These are phyloP conservation scores for Periglandula ipomoeae DNA, from an alignment of 2,329 filamentous ascomycete genomes.

Conservation along the genomic window DNA sequence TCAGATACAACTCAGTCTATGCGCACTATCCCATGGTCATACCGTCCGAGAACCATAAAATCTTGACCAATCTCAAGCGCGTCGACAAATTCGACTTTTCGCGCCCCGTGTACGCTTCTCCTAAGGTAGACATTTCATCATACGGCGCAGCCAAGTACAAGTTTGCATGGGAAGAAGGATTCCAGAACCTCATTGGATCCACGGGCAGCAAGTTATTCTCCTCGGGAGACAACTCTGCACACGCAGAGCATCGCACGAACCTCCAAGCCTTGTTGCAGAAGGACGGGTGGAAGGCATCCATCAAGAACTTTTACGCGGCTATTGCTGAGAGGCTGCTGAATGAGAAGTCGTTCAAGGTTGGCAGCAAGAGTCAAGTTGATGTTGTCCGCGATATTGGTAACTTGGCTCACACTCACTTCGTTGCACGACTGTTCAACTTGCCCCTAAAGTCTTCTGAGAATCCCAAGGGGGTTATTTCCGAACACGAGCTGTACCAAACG, in stretches of 20 bases:
- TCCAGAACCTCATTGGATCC: slow-evolving; percentile 52
- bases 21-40: slow-evolving; percentile 68
- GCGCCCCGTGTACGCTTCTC: slow-evolving; percentile 42
- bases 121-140: slow-evolving; percentile 47
- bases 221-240: slow-evolving; percentile 37
- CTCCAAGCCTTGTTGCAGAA: slow-evolving; percentile 51
- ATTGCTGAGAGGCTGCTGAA: slow-evolving; percentile 52
- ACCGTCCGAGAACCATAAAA: slow-evolving; percentile 62
- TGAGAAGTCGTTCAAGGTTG: slow-evolving; percentile 56
- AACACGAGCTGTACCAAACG: slow-evolving; percentile 50
- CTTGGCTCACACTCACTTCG: slow-evolving; percentile 55
- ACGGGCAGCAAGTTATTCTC: slow-evolving; percentile 48
- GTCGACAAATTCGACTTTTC: slow-evolving; percentile 62
- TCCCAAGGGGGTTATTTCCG: slow-evolving; percentile 47
- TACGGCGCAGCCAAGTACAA: slow-evolving; percentile 54
- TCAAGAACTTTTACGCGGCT: slow-evolving; percentile 59
- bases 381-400: slow-evolving; percentile 63
- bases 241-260: slow-evolving; percentile 40
- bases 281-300: slow-evolving; percentile 50
- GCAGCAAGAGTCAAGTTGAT: slow-evolving; percentile 51
- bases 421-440: slow-evolving; percentile 52
- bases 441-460: slow-evolving; percentile 56
- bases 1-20: slow-evolving; percentile 69
- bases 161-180: slow-evolving; percentile 53
- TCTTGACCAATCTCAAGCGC: slow-evolving; percentile 58